Evolutionary conservation across 345 rosid genomes (phyloP), one percentile per base, ranked within the genome.

Genomic region (Microthlaspi erraticum): DNA sequence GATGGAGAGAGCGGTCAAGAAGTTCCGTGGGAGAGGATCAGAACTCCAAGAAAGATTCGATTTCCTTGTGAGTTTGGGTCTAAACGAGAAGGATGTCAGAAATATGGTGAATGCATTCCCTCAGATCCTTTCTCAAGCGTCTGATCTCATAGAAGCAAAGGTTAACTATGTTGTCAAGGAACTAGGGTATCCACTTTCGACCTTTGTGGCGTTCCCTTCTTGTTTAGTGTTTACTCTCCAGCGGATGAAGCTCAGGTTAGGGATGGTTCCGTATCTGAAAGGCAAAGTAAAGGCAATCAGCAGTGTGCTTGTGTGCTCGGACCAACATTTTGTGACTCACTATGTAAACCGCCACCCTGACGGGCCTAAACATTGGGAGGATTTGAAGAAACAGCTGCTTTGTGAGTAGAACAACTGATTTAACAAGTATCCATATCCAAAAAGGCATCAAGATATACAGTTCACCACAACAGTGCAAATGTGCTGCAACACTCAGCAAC

Each of bases 11-110:
- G 86, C 85, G 6, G 54, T 79, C 36, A 83, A 86, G 86, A 18
- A 46, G 3, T 82, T 84, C 73, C 82, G 93, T 32, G 89, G 90
- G 38, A 82, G 58, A 64, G 88, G 86, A 50, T 50, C 67, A 18
- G 83, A 83, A 55, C 78, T 91, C 39, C 92, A 81, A 43, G 88
- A 85, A 66, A 82, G 97, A 79, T 88, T 85, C 42, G 83, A 91
- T 80, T 82, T 77, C 33, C 65, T 91, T 26, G 78, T 85, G 71
- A 76, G 77, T 48, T 83, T 86, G 41, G 94, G 92, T 68, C 63
- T 88, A 72, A 81, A 85, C 18, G 76, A 63, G 77, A 64, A 79
- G 39, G 87, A 83, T 44, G 92, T 84, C 36, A 43, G 70, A 7
- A 36, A 61, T 62, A 90, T 90, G 87, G 73, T 90, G 39, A 74